A percentile compares a stretch with the other conserved stretches of the same genome.
Evolutionary conservation across 305 asterid genomes (phyloP).

Genomic region (Solanum hybrid): DNA sequence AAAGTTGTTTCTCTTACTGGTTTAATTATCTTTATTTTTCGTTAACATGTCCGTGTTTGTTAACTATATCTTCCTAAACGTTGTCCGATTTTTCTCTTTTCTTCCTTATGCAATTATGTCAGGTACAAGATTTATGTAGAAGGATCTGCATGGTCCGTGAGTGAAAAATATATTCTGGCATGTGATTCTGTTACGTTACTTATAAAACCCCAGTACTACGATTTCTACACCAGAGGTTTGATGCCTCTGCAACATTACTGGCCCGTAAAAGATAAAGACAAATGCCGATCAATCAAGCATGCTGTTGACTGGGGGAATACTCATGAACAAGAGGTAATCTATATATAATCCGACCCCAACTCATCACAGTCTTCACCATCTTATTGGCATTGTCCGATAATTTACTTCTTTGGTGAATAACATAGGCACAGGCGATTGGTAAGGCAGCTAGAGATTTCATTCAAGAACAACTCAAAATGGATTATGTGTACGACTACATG

Average conservation of each 20-base stretch:
- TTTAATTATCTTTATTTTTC: background rate
- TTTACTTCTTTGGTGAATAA: background rate
- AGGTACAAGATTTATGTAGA: constrained; percentile 89
- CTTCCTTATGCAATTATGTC: background rate
- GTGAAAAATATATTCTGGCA: constrained; percentile 85
- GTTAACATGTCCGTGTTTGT: background rate
- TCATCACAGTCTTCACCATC: background rate
- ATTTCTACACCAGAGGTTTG: constrained; percentile 74
- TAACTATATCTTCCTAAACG: background rate
- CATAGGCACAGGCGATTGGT: constrained; percentile 76
- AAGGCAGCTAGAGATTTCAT: constrained; percentile 51
- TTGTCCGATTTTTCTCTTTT: background rate
- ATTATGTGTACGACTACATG: constrained; percentile 91
- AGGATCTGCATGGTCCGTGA: constrained; percentile 95
- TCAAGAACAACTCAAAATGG: constrained; percentile 55
- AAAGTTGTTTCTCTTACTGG: background rate
- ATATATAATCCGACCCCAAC: background rate
- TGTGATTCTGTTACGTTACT: constrained; percentile 67
- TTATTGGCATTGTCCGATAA: background rate
- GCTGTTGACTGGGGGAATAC: constrained; percentile 89
- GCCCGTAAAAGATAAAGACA: constrained; percentile 71
- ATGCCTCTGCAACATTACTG: constrained; percentile 81
- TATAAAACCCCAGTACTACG: constrained; percentile 66
- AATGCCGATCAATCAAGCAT: constrained; percentile 74
- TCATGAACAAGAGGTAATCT: constrained; percentile 58